Evolutionary conservation across 495 filamentous ascomycete species (phyloP), one percentile per base, ranked within the genome.

Genomic region (Hypoxylon lenormandii): DNA sequence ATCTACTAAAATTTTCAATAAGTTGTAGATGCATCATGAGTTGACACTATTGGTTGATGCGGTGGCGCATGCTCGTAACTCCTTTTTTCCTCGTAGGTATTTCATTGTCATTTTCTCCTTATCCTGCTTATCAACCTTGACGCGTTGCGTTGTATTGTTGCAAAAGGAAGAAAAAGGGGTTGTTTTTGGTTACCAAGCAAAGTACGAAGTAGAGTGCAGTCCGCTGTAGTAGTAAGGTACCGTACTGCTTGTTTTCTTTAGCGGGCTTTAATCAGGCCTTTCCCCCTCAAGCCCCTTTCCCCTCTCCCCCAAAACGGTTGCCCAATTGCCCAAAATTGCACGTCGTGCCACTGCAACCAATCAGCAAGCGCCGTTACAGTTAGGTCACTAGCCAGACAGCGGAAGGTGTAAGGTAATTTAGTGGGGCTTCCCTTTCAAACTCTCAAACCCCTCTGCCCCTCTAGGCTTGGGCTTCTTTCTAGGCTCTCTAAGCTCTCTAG

Each of bases 281-380:
- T 40, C 40, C 45, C 67, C 57, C 23, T 5, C 23, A 26, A 26
- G 23, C 23, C 23, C 23, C 2, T 36, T 57, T 49, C 50, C 51
- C 55, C 57, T 60, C 36, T 45, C 45, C 43, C 45, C 26, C 38
- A 19, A 43, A 40, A 52, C 49, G 50, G 46, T 47, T 58, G 57
- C 69, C 62, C 69, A 66, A 68, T 47, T 58, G 57, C 69, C 62
- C 69, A 66, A 68, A 45, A 72, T 66, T 68, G 53, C 63, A 43
- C 30, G 57, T 28, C 49, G 12, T 57, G 18, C 16, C 7, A n/a
- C 21, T 72, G 54, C 65, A 55, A 7, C 65, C 58, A 62, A 69
- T 68, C 43, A 72, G 50, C 15, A 43, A 16, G 7, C 36, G 11
- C 26, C 1, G 5, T 36, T 30, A 15, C 33, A 19, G 48, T 13